phyloP scores from a whole-genome alignment of 2,329 filamentous ascomycete species.

The Capronia americana region DNA sequence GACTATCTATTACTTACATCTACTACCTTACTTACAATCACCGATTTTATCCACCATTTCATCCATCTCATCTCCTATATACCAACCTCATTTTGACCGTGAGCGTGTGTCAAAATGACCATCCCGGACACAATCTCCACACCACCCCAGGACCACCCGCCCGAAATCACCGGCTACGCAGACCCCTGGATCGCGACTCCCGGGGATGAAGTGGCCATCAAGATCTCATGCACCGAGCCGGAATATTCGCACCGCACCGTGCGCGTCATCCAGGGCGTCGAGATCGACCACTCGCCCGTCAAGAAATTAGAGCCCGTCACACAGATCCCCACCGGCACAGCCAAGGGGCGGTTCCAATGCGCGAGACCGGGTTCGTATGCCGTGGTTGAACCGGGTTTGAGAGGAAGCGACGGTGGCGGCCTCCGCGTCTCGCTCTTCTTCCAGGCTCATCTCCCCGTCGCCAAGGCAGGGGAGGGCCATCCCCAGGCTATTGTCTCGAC shows the following conservation, averaged over 20 bases:
- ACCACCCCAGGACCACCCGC: slow-evolving; percentile 18
- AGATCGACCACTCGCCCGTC: slow-evolving; percentile 15
- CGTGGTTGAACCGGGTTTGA: slow-evolving; percentile 10
- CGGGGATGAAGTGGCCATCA: slow-evolving; percentile 26
- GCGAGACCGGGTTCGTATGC: slow-evolving; percentile 30
- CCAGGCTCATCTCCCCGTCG: slow-evolving; percentile 20
- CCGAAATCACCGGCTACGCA: slow-evolving; percentile 33
- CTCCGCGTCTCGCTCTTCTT: slow-evolving; percentile 26
- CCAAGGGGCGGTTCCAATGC: slow-evolving; percentile 24
- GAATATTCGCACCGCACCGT: slow-evolving; percentile 32
- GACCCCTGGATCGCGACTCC: slow-evolving; percentile 32
- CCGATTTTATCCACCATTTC: too few species aligned
- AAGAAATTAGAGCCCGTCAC: slow-evolving; percentile 17
- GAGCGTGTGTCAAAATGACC: not conserved
- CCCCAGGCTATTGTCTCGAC: slow-evolving; percentile 27
- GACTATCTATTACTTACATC: too few species aligned
- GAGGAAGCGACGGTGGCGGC: not conserved
- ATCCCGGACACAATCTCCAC: slow-evolving; percentile 4
- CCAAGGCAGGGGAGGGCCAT: slow-evolving; percentile 7
- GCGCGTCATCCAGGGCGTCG: slow-evolving; percentile 28
- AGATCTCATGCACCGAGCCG: slow-evolving; percentile 33
- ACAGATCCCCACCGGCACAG: slow-evolving; percentile 17
- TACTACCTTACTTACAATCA: too few species aligned
- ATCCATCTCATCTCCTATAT: too few species aligned
- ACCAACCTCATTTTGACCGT: too few species aligned